A percentile compares a stretch with the other conserved stretches of the same genome.
Conservation (phyloP, 345 rosid genomes). For the Hibiscus trionum region DNA sequence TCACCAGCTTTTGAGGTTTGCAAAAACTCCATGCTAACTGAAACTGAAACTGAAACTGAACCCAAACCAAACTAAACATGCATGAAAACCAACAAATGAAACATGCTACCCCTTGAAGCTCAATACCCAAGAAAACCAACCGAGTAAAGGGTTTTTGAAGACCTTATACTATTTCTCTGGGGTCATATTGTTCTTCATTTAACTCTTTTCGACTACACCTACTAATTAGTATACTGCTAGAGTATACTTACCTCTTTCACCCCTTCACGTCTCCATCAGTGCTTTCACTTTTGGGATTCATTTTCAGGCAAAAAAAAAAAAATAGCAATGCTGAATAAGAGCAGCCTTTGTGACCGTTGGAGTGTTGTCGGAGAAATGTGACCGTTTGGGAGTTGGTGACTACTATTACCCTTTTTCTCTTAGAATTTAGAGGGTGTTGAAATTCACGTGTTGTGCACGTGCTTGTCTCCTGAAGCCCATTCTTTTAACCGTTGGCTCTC, state of each 20-base stretch:
- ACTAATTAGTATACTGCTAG: slow-evolving; percentile 21
- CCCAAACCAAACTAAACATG: slow-evolving; percentile 6
- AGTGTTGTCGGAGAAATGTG: slow-evolving; percentile 73
- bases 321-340: slow-evolving; percentile 17
- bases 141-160: neutral
- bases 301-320: slow-evolving; percentile 10
- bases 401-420: neutral
- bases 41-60: slow-evolving; percentile 15
- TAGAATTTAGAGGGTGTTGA: neutral
- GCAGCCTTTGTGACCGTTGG: slow-evolving; percentile 72
- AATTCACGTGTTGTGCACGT: slow-evolving; percentile 43
- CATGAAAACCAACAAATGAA: slow-evolving; percentile 16
- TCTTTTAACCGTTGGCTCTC: slow-evolving; percentile 42
- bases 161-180: slow-evolving; percentile 9
- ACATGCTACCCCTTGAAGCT: slow-evolving; percentile 2
- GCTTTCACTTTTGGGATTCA: slow-evolving; percentile 27
- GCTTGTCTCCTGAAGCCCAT: slow-evolving; percentile 37
- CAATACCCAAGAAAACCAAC: slow-evolving; percentile 41
- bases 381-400: slow-evolving; percentile 65
- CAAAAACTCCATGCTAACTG: slow-evolving; percentile 32
- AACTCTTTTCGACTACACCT: neutral
- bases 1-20: slow-evolving; percentile 29
- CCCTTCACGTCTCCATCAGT: slow-evolving; percentile 30
- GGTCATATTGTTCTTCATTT: neutral
- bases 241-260: slow-evolving; percentile 19